Percentiles rank a stretch among this genome's conserved stretches.
Evolutionary conservation across 1,284 basidiomycete species (phyloP).

Genomic region (Omphalotus olearius): DNA sequence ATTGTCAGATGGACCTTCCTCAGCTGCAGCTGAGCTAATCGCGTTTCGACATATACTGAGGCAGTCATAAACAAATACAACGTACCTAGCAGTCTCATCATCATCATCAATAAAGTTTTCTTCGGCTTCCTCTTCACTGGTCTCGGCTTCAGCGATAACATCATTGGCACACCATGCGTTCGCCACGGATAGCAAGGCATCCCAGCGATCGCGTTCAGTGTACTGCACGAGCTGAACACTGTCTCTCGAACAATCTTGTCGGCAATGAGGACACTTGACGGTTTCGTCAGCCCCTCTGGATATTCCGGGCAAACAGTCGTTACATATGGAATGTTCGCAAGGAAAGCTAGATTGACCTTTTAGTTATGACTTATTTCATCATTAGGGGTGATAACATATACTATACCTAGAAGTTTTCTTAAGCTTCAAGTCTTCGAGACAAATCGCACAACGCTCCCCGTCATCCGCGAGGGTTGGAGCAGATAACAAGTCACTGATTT

Average conservation of each 20-base stretch:
- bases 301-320: constrained; percentile 28
- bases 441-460: constrained; percentile 40
- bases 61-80: constrained; percentile 4
- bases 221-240: constrained; percentile 36
- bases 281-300: constrained; percentile 25
- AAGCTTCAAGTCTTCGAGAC: constrained; percentile 32
- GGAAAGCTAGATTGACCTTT: constrained; percentile 27
- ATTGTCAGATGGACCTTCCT: not conserved
- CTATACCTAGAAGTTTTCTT: constrained; percentile 32
- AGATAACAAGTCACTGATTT: constrained; percentile 36
- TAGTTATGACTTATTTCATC: not conserved
- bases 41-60: not conserved
- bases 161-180: constrained; percentile 36
- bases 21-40: not conserved
- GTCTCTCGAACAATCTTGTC: constrained; percentile 26
- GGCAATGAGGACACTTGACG: constrained; percentile 39
- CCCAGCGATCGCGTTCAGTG: constrained; percentile 46
- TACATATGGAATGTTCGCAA: constrained; percentile 42
- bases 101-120: constrained; percentile 38
- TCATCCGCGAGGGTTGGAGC: constrained; percentile 36
- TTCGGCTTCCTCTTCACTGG: constrained; percentile 39
- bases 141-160: constrained; percentile 28
- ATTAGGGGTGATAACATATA: not conserved
- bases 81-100: constrained; percentile 2
- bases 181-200: constrained; percentile 39